Base-by-base conservation (phyloP, 1,139 yeast species). In the Scheffersomyces quercinus region DNA sequence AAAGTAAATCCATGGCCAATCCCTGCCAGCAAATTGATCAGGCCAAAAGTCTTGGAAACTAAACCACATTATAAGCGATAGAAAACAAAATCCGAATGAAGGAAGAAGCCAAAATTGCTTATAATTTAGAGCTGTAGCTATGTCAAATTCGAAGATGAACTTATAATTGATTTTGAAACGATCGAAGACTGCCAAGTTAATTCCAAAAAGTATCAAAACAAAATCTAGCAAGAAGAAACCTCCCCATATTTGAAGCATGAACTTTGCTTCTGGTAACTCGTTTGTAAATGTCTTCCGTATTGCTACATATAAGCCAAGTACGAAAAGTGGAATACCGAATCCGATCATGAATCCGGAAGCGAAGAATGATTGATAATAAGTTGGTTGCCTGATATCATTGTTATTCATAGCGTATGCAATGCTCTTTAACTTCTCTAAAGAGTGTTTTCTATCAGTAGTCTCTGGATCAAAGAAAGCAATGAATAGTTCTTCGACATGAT, bases 81-180 rank as follows among this genome's bases (percentile, higher is more conserved):
- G 66, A 6, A 82, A 51, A 35, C 82, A 77, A 41, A 87, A 67
- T 13, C 81, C 72, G 11, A 83, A 56, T 0, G 88, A 67, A 0
- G 96, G 88, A 15, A 88, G 53, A 12, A 85, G 70, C 40, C 83
- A 70, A 53, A 71, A 85, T 59, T 89, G 88, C 44, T 78, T 75
- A 54, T 70, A 83, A 54, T 87, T 82, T 38, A 89, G 64, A n/a
- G 85, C 83, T 16, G 83, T 79, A 29, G 85, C 77, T 39, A 85
- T 79, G 56, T 88, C 83, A 53, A 90, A 85, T 65, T 93, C 99
- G 69, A 93, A 91, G 49, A 93, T 90, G 58, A 93, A 91, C 55
- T 86, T 86, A 62, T 93, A 93, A 62, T 91, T 93, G 57, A 93
- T 85, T 56, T 87, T 87, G 64, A 70, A 85, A 40, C 66, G 61